Conservation (phyloP, 306 rosid genomes). For the Vigna mungo region DNA sequence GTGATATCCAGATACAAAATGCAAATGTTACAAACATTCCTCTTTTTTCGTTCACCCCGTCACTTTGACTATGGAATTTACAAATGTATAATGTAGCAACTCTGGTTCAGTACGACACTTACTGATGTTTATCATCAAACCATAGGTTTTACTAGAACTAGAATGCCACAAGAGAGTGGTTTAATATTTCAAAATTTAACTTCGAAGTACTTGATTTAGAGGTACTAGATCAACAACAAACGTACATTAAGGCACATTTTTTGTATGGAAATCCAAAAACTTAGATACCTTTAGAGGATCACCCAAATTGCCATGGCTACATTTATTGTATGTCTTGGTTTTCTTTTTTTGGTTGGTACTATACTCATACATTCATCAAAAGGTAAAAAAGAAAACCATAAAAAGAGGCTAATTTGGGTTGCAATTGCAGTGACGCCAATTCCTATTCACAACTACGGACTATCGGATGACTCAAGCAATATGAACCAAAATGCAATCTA, state of each 20-base stretch:
- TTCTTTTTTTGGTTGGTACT: not conserved
- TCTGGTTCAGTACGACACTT: not conserved
- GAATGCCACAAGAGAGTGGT: not conserved
- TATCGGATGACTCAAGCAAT: constrained; percentile 8
- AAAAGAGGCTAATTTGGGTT: constrained; percentile 27
- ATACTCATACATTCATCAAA: not conserved
- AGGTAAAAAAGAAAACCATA: constrained; percentile 5
- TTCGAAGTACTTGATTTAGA: not conserved
- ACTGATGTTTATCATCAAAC: not conserved
- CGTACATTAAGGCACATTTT: not conserved
- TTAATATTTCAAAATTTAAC: constrained; percentile 18
- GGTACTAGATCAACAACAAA: constrained; percentile 6
- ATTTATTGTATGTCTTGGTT: constrained; percentile 3
- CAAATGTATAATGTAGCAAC: not conserved
- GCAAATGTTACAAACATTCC: too few relatives aligned
- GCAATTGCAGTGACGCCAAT: constrained; percentile 16
- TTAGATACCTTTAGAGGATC: not conserved
- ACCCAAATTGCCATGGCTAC: constrained; percentile 10
- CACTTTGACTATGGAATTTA: not conserved
- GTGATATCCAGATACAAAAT: too few relatives aligned
- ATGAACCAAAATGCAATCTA: constrained; percentile 31
- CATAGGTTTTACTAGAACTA: not conserved
- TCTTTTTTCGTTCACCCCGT: not conserved
- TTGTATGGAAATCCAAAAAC: not conserved
- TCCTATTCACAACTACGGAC: constrained; percentile 20